phyloP scores from a whole-genome alignment of 1,139 yeast species.

The Suhomyces bolitotheri region DNA sequence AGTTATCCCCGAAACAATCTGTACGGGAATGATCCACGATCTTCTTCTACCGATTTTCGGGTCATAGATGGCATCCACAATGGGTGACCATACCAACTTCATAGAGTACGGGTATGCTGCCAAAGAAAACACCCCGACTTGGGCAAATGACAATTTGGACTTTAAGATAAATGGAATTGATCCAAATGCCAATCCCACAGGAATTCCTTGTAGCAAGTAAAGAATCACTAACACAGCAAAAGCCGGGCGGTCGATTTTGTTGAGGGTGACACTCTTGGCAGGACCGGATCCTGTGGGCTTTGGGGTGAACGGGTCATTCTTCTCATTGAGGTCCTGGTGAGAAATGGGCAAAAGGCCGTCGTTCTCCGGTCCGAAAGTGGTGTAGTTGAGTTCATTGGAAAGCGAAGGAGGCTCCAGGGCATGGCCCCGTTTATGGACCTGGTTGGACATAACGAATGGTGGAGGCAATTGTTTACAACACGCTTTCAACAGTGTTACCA shows the following conservation, averaged over 20 bases:
- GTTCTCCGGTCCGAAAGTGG: slow-evolving; percentile 33
- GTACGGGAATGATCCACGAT: slow-evolving; percentile 95
- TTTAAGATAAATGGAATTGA: slow-evolving; percentile 90
- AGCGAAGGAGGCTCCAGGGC: slow-evolving; percentile 17
- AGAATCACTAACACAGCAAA: slow-evolving; percentile 70
- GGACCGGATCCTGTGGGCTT: slow-evolving; percentile 3
- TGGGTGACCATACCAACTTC: slow-evolving; percentile 92
- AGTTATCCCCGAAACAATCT: slow-evolving; percentile 69
- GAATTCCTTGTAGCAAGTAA: slow-evolving; percentile 88
- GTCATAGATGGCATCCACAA: slow-evolving; percentile 83
- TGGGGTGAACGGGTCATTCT: slow-evolving; percentile 7
- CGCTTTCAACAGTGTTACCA: too few species aligned
- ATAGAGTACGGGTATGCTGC: slow-evolving; percentile 95
- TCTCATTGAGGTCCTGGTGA: slow-evolving; percentile 24
- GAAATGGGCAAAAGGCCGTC: slow-evolving; percentile 40
- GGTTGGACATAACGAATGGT: slow-evolving; percentile 5
- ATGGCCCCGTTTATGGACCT: slow-evolving; percentile 22
- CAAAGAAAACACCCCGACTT: slow-evolving; percentile 84
- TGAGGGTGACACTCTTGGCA: slow-evolving; percentile 10
- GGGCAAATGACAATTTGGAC: slow-evolving; percentile 79
- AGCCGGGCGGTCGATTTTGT: slow-evolving; percentile 58
- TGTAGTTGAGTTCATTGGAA: slow-evolving; percentile 20
- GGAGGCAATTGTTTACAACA: neutral
- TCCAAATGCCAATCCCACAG: slow-evolving; percentile 95
- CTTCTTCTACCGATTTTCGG: slow-evolving; percentile 75